Percentiles rank a stretch among this genome's conserved stretches.
These are phyloP conservation scores for Pythium volutum DNA, from an alignment of 352 stramenopile genomes.

Conservation along the genomic window DNA sequence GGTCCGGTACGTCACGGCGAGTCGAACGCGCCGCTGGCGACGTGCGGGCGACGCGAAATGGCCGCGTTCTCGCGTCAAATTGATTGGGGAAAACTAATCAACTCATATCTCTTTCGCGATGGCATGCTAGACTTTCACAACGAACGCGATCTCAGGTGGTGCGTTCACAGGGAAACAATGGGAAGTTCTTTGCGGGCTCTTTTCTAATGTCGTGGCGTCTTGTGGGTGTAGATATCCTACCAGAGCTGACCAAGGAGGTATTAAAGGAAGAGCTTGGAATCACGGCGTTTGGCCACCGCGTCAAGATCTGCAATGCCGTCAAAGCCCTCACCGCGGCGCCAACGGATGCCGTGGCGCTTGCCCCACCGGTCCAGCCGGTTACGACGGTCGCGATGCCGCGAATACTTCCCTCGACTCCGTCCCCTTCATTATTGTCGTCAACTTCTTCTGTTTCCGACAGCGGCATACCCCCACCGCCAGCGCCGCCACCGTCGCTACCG, in stretches of 20 bases:
- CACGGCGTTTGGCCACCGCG: constrained; percentile 52
- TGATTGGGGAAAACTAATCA: neutral
- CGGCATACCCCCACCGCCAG: neutral
- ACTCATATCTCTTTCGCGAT: neutral
- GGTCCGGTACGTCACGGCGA: constrained; percentile 10
- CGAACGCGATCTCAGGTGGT: constrained; percentile 29
- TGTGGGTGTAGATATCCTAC: constrained; percentile 39
- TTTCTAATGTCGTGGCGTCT: neutral
- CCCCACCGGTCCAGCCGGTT: neutral
- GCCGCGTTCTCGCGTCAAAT: neutral
- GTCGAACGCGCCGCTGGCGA: neutral
- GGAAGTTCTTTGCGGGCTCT: too few species aligned
- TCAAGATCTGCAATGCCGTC: constrained; percentile 56
- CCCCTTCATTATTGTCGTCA: neutral
- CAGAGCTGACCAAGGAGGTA: constrained; percentile 57
- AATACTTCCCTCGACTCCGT: neutral
- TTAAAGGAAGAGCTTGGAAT: constrained; percentile 66
- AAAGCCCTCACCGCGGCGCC: constrained; percentile 34
- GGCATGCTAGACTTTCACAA: constrained; percentile 19
- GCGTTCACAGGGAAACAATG: neutral
- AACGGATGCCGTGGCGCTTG: neutral
- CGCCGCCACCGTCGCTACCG: too few species aligned
- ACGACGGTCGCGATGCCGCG: neutral
- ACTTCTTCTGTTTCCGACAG: constrained; percentile 2
- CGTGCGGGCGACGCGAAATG: neutral